phyloP scores from a whole-genome alignment of 176 grass and related monocot species.

The Dendrocalamus sinicus region DNA sequence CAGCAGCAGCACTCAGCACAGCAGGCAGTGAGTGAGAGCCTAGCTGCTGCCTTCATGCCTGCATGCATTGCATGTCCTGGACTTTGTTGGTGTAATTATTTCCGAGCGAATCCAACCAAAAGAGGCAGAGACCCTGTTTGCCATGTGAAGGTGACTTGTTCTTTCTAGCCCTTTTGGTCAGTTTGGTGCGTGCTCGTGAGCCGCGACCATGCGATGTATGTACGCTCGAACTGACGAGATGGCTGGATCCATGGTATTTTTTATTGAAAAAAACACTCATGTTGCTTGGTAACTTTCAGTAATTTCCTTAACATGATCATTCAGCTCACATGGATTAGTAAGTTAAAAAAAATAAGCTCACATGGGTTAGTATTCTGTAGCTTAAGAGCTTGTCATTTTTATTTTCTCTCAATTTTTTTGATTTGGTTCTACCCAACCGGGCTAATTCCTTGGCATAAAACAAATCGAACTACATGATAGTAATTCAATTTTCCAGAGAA shows the following conservation, averaged over 20 bases:
- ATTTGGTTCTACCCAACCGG: background rate
- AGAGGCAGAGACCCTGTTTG: conserved; percentile 31
- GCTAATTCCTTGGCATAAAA: background rate
- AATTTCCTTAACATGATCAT: conserved; percentile 21
- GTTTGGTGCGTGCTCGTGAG: conserved; percentile 44
- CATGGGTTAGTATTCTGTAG: background rate
- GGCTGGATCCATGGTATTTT: conserved; percentile 2
- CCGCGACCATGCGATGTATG: background rate
- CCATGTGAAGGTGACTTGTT: conserved; percentile 49
- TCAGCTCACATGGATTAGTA: background rate
- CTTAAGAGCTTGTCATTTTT: background rate
- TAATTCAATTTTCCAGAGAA: background rate
- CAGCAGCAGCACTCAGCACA: background rate
- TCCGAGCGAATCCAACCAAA: conserved; percentile 55
- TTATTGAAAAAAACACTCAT: background rate
- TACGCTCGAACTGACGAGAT: background rate
- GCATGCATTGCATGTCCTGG: conserved; percentile 36
- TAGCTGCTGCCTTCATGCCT: conserved; percentile 36
- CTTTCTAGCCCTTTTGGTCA: conserved; percentile 12
- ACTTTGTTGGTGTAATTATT: conserved; percentile 52
- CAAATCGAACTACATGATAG: background rate
- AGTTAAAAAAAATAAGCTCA: background rate
- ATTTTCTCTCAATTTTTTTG: background rate
- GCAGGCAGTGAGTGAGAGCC: background rate
- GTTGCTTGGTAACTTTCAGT: background rate